A percentile compares a stretch with the other conserved stretches of the same genome.
phyloP scores from a whole-genome alignment of 2,329 filamentous ascomycete species.

The Massarina eburnea region DNA sequence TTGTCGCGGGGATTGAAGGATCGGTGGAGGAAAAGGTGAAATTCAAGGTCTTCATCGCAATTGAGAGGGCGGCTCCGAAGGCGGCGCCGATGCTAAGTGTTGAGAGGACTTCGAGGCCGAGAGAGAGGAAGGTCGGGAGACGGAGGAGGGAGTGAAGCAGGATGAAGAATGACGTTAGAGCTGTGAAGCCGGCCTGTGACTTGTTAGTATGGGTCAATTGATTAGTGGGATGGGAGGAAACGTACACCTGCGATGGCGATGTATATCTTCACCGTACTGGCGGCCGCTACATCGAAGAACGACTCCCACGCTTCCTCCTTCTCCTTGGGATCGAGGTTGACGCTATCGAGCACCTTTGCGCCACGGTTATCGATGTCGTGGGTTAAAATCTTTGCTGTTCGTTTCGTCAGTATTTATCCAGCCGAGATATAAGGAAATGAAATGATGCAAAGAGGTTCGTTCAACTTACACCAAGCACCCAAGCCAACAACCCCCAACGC shows the following conservation, averaged over 20 bases:
- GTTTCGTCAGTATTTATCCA: conserved; percentile 5
- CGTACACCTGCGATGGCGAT: conserved; percentile 28
- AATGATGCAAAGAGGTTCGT: background rate
- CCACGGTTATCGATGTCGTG: conserved; percentile 26
- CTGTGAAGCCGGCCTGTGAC: conserved; percentile 21
- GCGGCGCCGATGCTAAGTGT: conserved; percentile 25
- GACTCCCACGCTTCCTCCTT: conserved; percentile 19
- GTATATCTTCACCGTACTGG: conserved; percentile 22
- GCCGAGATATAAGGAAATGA: background rate
- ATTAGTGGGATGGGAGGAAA: background rate
- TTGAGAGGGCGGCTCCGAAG: conserved; percentile 21
- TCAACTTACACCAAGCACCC: conserved; percentile 27
- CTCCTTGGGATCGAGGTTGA: conserved; percentile 9
- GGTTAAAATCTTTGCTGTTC: conserved; percentile 18
- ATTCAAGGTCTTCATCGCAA: conserved; percentile 17
- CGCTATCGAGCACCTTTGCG: conserved; percentile 12
- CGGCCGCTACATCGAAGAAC: conserved; percentile 18
- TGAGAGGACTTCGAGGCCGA: conserved; percentile 25
- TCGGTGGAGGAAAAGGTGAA: conserved; percentile 3
- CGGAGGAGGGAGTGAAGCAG: conserved; percentile 17
- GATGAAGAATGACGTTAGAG: conserved; percentile 17
- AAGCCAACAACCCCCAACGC: conserved; percentile 23
- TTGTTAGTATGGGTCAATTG: conserved; percentile 8
- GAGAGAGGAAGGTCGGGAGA: conserved; percentile 18
- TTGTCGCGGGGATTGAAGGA: conserved; percentile 1